Percentiles rank a stretch among this genome's conserved stretches.
These are phyloP conservation scores for Citrullus mucosospermus DNA, from an alignment of 306 rosid genomes.

Conservation along the genomic window DNA sequence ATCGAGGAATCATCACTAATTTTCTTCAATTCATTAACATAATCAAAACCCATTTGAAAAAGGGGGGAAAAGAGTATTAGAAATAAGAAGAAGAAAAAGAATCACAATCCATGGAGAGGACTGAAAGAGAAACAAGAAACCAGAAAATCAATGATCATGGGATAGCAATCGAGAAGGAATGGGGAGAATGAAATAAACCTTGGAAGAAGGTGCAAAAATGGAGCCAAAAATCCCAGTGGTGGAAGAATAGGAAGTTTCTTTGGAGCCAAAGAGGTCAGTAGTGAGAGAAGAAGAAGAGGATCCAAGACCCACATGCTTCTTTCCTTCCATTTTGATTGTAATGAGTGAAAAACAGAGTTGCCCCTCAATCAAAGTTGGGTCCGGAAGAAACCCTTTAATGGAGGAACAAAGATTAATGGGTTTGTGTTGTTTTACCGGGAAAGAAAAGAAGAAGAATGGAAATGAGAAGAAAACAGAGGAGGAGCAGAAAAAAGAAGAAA, in stretches of 20 bases:
- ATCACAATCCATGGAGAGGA: not conserved
- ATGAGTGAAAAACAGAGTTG: not conserved
- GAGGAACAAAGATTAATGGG: constrained; percentile 13
- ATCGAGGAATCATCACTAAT: not conserved
- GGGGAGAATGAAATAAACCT: constrained; percentile 20
- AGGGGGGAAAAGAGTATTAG: not conserved
- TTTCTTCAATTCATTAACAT: not conserved
- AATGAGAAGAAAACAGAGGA: not conserved
- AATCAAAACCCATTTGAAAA: not conserved
- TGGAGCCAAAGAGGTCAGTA: constrained; percentile 57
- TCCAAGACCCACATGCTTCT: constrained; percentile 18
- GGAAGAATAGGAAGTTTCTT: constrained; percentile 31
- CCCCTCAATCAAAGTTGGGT: not conserved
- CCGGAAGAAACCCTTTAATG: not conserved
- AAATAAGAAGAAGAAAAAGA: not conserved
- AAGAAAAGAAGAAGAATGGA: not conserved
- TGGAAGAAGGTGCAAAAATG: constrained; percentile 43
- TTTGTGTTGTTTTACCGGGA: constrained; percentile 10
- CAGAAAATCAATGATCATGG: not conserved
- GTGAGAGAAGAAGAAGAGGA: constrained; percentile 51
- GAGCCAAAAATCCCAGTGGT: constrained; percentile 49
- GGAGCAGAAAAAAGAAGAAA: not conserved
- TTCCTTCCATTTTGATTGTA: constrained; percentile 44
- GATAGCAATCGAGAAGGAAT: not conserved
- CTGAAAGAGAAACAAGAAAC: not conserved